phyloP scores from a whole-genome alignment of 2,329 filamentous ascomycete genomes.

The Camillea tinctor region DNA sequence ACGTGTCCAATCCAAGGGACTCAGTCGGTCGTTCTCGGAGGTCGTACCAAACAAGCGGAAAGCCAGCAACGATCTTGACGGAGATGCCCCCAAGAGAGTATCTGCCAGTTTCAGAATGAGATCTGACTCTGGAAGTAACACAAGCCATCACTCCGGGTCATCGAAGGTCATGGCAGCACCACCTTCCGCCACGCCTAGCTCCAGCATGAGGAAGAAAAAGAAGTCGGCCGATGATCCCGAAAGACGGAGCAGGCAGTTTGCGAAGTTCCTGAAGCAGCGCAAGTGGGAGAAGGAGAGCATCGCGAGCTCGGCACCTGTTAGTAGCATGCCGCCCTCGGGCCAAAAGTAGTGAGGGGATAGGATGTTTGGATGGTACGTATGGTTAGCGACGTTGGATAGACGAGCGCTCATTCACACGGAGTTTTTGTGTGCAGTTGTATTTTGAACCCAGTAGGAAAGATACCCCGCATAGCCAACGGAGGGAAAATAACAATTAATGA shows the following conservation, averaged over 20 bases:
- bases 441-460: not conserved
- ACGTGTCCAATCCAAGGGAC: conserved; percentile 4
- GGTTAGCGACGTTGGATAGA: not conserved
- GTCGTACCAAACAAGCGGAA: conserved; percentile 17
- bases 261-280: conserved; percentile 8
- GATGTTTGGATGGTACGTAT: not conserved
- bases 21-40: conserved; percentile 18
- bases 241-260: conserved; percentile 7
- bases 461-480: not conserved
- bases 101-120: conserved; percentile 9
- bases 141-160: conserved; percentile 3
- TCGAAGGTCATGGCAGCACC: not conserved
- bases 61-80: conserved; percentile 11
- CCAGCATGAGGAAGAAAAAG: conserved; percentile 4
- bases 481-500: not conserved
- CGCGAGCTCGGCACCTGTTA: conserved; percentile 14
- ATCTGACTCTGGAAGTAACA: conserved; percentile 3
- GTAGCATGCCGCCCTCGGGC: conserved; percentile 20
- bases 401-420: not conserved
- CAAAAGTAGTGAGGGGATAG: conserved; percentile 12
- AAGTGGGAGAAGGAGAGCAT: conserved; percentile 11
- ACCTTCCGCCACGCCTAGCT: conserved; percentile 8
- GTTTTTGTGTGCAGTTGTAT: not conserved
- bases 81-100: conserved; percentile 6
- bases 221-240: conserved; percentile 10